Evolutionary conservation across 148 eudicot genomes (phyloP), one percentile per base, ranked within the genome.

Genomic region (Rhododendron vialii): DNA sequence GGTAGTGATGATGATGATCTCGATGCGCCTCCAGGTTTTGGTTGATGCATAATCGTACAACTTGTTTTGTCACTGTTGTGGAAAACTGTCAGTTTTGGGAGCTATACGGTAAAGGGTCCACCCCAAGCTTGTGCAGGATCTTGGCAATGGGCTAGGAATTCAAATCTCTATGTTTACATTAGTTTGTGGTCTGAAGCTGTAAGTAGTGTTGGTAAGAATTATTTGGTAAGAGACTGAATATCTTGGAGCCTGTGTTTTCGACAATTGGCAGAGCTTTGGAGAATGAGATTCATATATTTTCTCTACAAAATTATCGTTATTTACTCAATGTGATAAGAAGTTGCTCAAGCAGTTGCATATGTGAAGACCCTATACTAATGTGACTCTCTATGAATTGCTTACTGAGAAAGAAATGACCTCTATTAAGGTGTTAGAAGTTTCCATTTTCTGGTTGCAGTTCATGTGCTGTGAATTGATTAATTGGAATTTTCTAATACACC

Each of bases 1-100:
- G 87, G 73, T 55, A 84, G 88, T 14, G 94, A 94, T 81, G 98
- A 96, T 61, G 99, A 95, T 78, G 65, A 59, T 59, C 98, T 93
- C 75, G 98, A 95, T 82, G 89, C 90, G 83, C 99, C 99, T 83
- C 98, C 98, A 22, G 99, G 98, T 50, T 96, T 96, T 86, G 95
- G 97, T 65, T 96, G 90, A 93, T 63, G 51, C 13, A 57, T 55
- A n/a, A 55, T 30, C 22, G 15, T 78, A 14, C 30, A 50, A 33
- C 36, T 71, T 20, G 28, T 6, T n/a, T 80, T 57, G 22, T 81
- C 33, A 10, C 26, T 24, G 6, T 8, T 74, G 50, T 71, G 12
- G 10, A 17, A 65, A 30, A 43, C 47, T 2, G 11, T 57, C 59
- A 80, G 24, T 80, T 80, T 26, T 1, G 11, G 24, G 36, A 43